Percentiles rank a stretch among this genome's conserved stretches.
These are phyloP conservation scores for Amanita jacksonii DNA, from an alignment of 768 basidiomycete species.

Conservation along the genomic window DNA sequence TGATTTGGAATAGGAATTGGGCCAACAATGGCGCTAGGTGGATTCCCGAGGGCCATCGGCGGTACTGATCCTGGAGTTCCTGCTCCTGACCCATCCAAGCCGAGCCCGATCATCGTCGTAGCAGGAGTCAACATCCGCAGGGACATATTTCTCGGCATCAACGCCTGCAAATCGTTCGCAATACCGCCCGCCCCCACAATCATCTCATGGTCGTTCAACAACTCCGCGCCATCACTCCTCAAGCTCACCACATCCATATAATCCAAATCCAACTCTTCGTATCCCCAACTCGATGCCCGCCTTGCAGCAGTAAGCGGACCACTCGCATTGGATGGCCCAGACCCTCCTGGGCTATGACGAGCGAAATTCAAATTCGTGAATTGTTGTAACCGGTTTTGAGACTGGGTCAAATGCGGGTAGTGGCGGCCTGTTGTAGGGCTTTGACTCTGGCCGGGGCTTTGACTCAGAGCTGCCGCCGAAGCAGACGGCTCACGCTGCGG, in stretches of 20 bases:
- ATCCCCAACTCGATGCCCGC: slow-evolving; percentile 60
- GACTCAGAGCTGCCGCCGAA: no score
- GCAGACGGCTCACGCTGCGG: no score
- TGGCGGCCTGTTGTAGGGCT: no score
- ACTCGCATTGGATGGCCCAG: slow-evolving; percentile 6
- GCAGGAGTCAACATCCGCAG: slow-evolving; percentile 7
- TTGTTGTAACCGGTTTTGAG: no score
- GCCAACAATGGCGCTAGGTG: no score
- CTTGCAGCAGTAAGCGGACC: slow-evolving; percentile 32
- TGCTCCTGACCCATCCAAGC: no score
- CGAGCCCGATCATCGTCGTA: no score
- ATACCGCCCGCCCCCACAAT: slow-evolving; percentile 12
- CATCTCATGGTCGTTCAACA: slow-evolving; percentile 37
- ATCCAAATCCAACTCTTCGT: slow-evolving; percentile 31
- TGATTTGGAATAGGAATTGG: not conserved
- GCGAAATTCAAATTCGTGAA: no score
- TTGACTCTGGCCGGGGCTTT: no score
- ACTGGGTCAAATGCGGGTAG: no score
- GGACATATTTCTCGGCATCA: slow-evolving; percentile 13
- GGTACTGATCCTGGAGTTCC: no score
- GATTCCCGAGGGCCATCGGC: no score
- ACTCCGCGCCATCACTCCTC: slow-evolving; percentile 29
- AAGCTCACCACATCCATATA: slow-evolving; percentile 23
- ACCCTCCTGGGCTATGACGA: not conserved
- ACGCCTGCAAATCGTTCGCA: slow-evolving; percentile 9